Conservation (phyloP, 257 asterid genomes). For the Fraxinus cuspidata region DNA sequence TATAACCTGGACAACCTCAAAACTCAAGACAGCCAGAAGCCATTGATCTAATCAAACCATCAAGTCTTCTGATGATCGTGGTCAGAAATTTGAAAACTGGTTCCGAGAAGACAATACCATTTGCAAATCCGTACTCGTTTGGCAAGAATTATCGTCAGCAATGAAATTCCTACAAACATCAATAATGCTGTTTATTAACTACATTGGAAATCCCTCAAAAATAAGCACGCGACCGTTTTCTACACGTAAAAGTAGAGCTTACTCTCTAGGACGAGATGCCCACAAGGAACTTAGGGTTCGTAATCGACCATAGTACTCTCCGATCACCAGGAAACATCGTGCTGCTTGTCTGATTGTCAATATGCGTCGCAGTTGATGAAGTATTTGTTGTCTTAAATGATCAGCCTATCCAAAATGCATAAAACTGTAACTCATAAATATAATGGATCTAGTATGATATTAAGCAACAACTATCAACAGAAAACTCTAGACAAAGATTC, state of each 20-base stretch:
- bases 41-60: slow-evolving; percentile 24
- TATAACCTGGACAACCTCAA: slow-evolving; percentile 28
- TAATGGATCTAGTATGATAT: too few species aligned
- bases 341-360: slow-evolving; percentile 88
- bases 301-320: slow-evolving; percentile 84
- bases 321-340: slow-evolving; percentile 75
- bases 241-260: slow-evolving; percentile 28
- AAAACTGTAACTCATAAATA: neutral
- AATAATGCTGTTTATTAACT: neutral
- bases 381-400: slow-evolving; percentile 82
- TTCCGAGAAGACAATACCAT: slow-evolving; percentile 69
- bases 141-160: slow-evolving; percentile 62
- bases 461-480: too few species aligned
- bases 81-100: slow-evolving; percentile 75
- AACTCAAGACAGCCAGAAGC: slow-evolving; percentile 15
- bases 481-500: too few species aligned
- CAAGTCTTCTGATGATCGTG: slow-evolving; percentile 6
- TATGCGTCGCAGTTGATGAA: slow-evolving; percentile 68
- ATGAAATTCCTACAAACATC: slow-evolving; percentile 51
- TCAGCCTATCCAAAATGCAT: slow-evolving; percentile 60
- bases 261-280: slow-evolving; percentile 94
- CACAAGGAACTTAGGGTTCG: slow-evolving; percentile 92
- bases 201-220: neutral
- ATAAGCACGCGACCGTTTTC: neutral
- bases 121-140: slow-evolving; percentile 67